Evolutionary conservation across 306 rosid genomes (phyloP), one percentile per base, ranked within the genome.

Genomic region (Arachis hypogaea): DNA sequence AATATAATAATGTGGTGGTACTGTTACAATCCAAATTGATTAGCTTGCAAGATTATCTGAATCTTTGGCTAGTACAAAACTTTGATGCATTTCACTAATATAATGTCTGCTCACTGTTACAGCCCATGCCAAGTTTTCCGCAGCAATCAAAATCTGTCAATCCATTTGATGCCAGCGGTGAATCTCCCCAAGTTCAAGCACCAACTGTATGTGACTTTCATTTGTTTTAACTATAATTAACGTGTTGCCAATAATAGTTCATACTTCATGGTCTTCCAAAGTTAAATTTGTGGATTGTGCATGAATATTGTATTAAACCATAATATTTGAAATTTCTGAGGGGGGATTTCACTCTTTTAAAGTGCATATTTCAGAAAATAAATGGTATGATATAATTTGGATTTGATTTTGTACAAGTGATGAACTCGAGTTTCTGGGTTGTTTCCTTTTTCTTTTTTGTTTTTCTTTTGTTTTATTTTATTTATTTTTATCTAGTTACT

Each of bases 151-250:
- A 51, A 69, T 87, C 99, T 43, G 68, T 77, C 49, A 95, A 95
- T 71, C 99, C 99, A 46, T 95, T 95, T 75, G 99, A 92, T 58
- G 83, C 86, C 61, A 75, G 66, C 78, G 73, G 84, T 7, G 91
- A 69, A 72, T 80, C 88, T 63, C 63, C 81, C 81, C 84, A 80
- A 70, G 77, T 68, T 82, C 96, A 85, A 78, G 83, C 81, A 68
- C 79, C 88, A 74, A 56, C 80, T 4, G 97, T 93, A 87, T 58
- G 91, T 77, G 60, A 80, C 76, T 73, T 80, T 61, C 30, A 52
- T 63, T 70, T 18, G 45, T 75, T 66, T 38, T 30, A 57, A 77
- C 14, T 67, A 62, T 38, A 46, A 57, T 74, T 14, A 63, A 49
- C 43, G 51, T 74, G 67, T 76, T 72, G 71, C 75, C 52, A 67